Percentiles rank a stretch among this genome's conserved stretches.
Evolutionary conservation across 2,329 filamentous ascomycete species (phyloP).

Genomic region (Parafenestella ontariensis): DNA sequence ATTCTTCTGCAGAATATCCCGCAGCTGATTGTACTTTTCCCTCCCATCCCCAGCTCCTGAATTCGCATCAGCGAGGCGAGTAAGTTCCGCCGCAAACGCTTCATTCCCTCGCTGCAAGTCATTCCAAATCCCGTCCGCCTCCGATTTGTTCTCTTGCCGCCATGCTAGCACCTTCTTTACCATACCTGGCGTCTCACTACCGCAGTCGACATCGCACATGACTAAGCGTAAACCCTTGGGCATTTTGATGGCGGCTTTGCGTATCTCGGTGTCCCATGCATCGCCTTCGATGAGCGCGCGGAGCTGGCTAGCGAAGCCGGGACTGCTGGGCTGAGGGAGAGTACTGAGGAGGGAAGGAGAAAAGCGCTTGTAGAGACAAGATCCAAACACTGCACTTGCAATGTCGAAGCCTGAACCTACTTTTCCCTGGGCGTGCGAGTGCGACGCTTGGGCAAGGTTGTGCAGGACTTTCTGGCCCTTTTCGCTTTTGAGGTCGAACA

Average conservation of each 20-base stretch:
- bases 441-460: slow-evolving; percentile 91
- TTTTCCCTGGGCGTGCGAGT: slow-evolving; percentile 96
- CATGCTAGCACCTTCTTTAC: slow-evolving; percentile 89
- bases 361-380: slow-evolving; percentile 91
- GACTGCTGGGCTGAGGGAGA: slow-evolving; percentile 70
- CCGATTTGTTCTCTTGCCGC: slow-evolving; percentile 69
- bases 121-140: slow-evolving; percentile 76
- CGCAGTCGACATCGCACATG: slow-evolving; percentile 96
- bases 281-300: slow-evolving; percentile 67
- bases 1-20: slow-evolving; percentile 59
- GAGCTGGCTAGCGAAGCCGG: slow-evolving; percentile 72
- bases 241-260: slow-evolving; percentile 72
- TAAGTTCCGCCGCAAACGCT: slow-evolving; percentile 69
- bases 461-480: slow-evolving; percentile 71
- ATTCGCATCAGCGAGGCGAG: slow-evolving; percentile 54
- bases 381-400: slow-evolving; percentile 89
- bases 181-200: slow-evolving; percentile 93
- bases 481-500: slow-evolving; percentile 65
- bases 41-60: slow-evolving; percentile 47
- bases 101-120: slow-evolving; percentile 78
- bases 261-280: slow-evolving; percentile 81
- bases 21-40: slow-evolving; percentile 58
- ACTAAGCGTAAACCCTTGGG: slow-evolving; percentile 78
- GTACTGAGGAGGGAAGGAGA: slow-evolving; percentile 75
- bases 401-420: slow-evolving; percentile 96